Conservation (phyloP, 495 filamentous ascomycete genomes). For the Talaromyces nanjingensis region DNA sequence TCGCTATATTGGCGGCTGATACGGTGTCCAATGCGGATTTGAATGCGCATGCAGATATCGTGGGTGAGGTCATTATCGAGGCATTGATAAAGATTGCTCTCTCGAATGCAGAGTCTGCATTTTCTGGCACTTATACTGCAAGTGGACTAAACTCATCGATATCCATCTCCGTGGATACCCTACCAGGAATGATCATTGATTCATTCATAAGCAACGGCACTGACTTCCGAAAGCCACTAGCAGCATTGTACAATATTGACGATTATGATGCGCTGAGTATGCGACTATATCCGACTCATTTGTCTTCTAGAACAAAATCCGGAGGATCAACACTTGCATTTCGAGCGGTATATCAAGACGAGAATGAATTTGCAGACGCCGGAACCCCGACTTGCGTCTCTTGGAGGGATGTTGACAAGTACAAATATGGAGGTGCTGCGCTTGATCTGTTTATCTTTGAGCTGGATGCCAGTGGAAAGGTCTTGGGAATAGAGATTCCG, state of each 20-base stretch:
- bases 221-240: constrained; percentile 27
- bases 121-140: constrained; percentile 32
- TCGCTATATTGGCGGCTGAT: constrained; percentile 37
- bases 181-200: constrained; percentile 41
- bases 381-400: constrained; percentile 33
- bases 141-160: constrained; percentile 15
- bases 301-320: neutral
- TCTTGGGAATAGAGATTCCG: constrained; percentile 24
- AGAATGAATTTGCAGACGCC: constrained; percentile 20
- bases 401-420: constrained; percentile 41
- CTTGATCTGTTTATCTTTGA: constrained; percentile 47
- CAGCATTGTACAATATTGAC: constrained; percentile 22
- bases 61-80: constrained; percentile 30
- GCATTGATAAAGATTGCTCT: constrained; percentile 34
- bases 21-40: constrained; percentile 16
- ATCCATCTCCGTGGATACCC: constrained; percentile 26
- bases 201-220: constrained; percentile 43
- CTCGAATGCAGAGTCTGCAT: constrained; percentile 33
- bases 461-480: constrained; percentile 29
- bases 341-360: constrained; percentile 39
- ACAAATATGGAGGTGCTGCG: constrained; percentile 31
- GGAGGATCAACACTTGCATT: constrained; percentile 26
- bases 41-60: constrained; percentile 20
- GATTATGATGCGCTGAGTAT: constrained; percentile 28
- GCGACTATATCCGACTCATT: constrained; percentile 38